Base-by-base conservation (phyloP, 176 grass and related monocot genomes). In the Bothriochloa decipiens region DNA sequence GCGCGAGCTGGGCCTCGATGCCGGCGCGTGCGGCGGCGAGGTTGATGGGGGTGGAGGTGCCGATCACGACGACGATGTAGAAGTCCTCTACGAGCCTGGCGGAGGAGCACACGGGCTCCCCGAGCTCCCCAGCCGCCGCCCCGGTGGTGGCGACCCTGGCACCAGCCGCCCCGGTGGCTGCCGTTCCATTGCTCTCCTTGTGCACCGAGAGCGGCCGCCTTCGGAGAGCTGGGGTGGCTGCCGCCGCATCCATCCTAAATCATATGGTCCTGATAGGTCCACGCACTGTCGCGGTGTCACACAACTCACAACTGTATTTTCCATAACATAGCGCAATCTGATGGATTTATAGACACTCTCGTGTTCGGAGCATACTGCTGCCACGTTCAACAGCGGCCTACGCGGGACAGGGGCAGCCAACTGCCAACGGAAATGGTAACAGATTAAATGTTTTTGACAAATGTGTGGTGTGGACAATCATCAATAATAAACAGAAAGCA, bases 1-100 rank as follows among this genome's bases (percentile, higher is more conserved):
- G 87, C 1, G 78, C 77, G 83, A 98, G 79, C 52, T 92, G 87
- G 33, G 80, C 91, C 45, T 84, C 82, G 60, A 98, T 79, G 79
- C 96, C 96, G 35, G 78, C 73, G 71, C 87, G 87, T 74, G 82
- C 37, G 68, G 29, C 40, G 57, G 76, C 74, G 73, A 93, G 27
- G 47, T 95, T 77, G 3, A 95, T 66, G 11, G 83, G 80, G 15
- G 85, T 85, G 2, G 16, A 81, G 40, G 32, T 0, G 22, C 96
- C 96, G 22, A 98, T 85, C 5, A 92, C 65, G 60, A 88, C 89
- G 67, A 98, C 70, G 85, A 95, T 92, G 88, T 89, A 81, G 86
- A 92, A 95, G 41, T 92, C 84, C 27, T 90, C 89, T 40, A 98
- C 72, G 17, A 98, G 76, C 82, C 86, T 57, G 35, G 87, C 96